Evolutionary conservation across 148 eudicot species (phyloP).

Genomic region (Simmondsia chinensis): DNA sequence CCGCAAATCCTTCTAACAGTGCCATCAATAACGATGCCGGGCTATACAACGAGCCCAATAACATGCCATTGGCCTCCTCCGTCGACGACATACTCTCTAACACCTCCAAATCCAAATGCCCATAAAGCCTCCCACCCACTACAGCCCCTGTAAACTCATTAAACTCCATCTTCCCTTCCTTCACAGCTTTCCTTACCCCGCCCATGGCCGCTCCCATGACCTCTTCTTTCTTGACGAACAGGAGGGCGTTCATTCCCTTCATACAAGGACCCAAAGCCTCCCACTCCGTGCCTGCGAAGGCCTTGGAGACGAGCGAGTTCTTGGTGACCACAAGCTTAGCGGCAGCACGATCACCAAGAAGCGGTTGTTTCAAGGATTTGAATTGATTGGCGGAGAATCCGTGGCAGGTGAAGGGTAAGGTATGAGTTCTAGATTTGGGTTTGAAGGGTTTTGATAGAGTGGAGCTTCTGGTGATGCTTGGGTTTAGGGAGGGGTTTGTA

Average conservation of each 20-base stretch:
- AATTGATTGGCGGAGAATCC: no score
- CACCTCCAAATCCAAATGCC: constrained; percentile 14
- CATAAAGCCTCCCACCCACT: constrained; percentile 8
- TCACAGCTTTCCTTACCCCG: constrained; percentile 3
- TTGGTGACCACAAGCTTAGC: constrained; percentile 10
- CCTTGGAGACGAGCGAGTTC: constrained; percentile 14
- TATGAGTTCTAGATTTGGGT: no score
- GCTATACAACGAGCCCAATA: no score
- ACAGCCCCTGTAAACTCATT: constrained; percentile 12
- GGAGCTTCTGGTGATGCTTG: no score
- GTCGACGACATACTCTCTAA: constrained; percentile 8
- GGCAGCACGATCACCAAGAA: constrained; percentile 2
- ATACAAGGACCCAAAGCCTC: no score
- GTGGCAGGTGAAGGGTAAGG: no score
- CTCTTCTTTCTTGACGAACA: constrained; percentile 13
- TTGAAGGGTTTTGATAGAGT: no score
- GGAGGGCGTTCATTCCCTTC: constrained; percentile 12
- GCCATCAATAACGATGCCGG: no score
- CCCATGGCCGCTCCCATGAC: constrained; percentile 5
- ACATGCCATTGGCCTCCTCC: constrained; percentile 7
- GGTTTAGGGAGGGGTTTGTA: no score
- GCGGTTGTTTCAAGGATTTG: constrained; percentile 8
- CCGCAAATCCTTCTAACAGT: no score
- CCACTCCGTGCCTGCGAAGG: constrained; percentile 11
- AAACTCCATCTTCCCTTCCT: constrained; percentile 14